These are phyloP conservation scores for Coprinopsis marcescibilis DNA, from an alignment of 768 basidiomycete genomes.

Conservation along the genomic window DNA sequence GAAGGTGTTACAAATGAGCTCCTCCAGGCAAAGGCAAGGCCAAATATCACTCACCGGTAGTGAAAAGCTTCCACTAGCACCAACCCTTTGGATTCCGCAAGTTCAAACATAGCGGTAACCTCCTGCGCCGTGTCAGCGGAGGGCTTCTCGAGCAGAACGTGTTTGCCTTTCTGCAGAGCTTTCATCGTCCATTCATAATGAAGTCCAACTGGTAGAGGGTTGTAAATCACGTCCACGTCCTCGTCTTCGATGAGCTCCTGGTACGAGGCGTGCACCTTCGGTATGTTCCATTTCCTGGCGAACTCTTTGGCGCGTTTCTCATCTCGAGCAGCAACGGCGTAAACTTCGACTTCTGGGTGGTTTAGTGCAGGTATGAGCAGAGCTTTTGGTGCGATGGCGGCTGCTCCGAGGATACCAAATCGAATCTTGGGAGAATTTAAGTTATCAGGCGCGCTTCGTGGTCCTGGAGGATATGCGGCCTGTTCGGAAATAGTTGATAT, in stretches of 20 bases:
- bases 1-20: background rate
- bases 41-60: conserved; percentile 4
- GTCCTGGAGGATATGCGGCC: background rate
- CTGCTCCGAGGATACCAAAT: conserved; percentile 12
- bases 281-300: conserved; percentile 47
- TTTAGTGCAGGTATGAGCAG: conserved; percentile 23
- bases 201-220: conserved; percentile 50
- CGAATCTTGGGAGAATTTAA: background rate
- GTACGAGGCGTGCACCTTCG: conserved; percentile 38
- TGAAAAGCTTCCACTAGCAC: conserved; percentile 49
- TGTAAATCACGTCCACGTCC: conserved; percentile 45
- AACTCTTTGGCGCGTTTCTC: conserved; percentile 33
- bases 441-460: too few relatives aligned
- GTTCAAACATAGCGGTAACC: conserved; percentile 45
- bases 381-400: conserved; percentile 15
- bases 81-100: conserved; percentile 42
- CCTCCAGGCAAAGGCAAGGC: background rate
- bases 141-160: conserved; percentile 64
- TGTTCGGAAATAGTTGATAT: background rate
- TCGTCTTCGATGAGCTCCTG: conserved; percentile 39
- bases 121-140: conserved; percentile 46
- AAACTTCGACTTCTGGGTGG: conserved; percentile 25
- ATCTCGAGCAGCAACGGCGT: conserved; percentile 27
- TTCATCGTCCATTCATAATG: conserved; percentile 71
- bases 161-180: conserved; percentile 57